phyloP scores from a whole-genome alignment of 2,329 filamentous ascomycete genomes.

The Hirsutella rhossiliensis region DNA sequence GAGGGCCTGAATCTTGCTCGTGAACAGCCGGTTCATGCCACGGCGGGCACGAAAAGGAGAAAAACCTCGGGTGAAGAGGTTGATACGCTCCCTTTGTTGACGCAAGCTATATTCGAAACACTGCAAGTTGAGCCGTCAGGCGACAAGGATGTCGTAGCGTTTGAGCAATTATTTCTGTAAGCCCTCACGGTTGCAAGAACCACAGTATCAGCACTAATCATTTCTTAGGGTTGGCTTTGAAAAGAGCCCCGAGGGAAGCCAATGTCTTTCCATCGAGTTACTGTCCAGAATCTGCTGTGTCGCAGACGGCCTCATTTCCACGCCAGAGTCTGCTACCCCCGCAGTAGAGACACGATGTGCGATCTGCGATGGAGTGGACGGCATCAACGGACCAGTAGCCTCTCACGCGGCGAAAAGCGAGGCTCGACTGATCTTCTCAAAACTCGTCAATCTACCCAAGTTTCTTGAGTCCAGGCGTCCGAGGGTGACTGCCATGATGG shows the following conservation, averaged over 20 bases:
- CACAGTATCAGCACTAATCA: conserved; percentile 8
- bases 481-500: conserved; percentile 59
- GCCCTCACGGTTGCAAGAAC: conserved; percentile 12
- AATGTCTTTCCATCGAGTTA: conserved; percentile 39
- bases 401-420: conserved; percentile 16
- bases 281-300: conserved; percentile 37
- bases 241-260: conserved; percentile 31
- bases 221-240: conserved; percentile 27
- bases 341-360: conserved; percentile 7
- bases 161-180: conserved; percentile 33
- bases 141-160: conserved; percentile 12
- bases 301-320: conserved; percentile 5
- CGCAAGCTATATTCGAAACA: conserved; percentile 13
- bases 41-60: conserved; percentile 14
- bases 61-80: conserved; percentile 11
- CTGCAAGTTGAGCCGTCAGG: conserved; percentile 13
- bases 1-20: conserved; percentile 17
- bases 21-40: conserved; percentile 3
- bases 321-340: not conserved
- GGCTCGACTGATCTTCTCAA: conserved; percentile 32
- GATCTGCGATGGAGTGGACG: conserved; percentile 11
- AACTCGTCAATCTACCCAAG: conserved; percentile 28
- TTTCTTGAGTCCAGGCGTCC: conserved; percentile 45
- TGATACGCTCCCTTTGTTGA: conserved; percentile 10
- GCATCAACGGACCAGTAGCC: not conserved